Conservation (phyloP, 768 basidiomycete genomes). For the Lactarius trivialis region DNA sequence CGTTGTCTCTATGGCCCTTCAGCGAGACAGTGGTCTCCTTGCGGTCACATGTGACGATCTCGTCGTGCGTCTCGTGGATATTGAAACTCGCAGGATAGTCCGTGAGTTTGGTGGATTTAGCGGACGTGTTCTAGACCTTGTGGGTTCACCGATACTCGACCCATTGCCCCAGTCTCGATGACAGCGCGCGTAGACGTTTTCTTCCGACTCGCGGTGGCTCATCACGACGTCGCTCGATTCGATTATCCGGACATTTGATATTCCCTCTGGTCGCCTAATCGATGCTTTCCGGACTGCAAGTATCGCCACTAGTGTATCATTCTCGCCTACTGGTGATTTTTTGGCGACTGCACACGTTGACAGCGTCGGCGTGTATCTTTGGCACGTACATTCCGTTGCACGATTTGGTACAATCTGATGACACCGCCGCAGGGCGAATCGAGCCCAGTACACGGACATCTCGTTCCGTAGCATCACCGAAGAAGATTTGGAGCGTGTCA, state of each 20-base stretch:
- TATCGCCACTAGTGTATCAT: constrained; percentile 82
- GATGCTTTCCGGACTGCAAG: constrained; percentile 86
- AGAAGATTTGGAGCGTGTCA: constrained; percentile 59
- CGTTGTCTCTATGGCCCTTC: constrained; percentile 63
- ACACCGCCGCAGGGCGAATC: constrained; percentile 67
- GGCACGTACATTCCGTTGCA: constrained; percentile 40
- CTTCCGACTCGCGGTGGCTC: constrained; percentile 92
- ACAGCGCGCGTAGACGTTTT: constrained; percentile 62
- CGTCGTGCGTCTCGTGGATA: constrained; percentile 78
- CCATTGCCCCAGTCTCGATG: background rate
- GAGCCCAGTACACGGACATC: constrained; percentile 87
- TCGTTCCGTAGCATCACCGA: constrained; percentile 76
- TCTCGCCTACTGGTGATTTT: constrained; percentile 95
- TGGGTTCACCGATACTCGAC: constrained; percentile 34
- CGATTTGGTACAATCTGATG: constrained; percentile 11
- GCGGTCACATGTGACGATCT: constrained; percentile 84
- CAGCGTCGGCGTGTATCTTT: constrained; percentile 91
- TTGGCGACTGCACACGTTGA: constrained; percentile 93
- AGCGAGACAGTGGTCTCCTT: constrained; percentile 80
- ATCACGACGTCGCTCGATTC: constrained; percentile 85
- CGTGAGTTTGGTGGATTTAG: constrained; percentile 83
- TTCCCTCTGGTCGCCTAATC: constrained; percentile 88
- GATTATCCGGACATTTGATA: constrained; percentile 88
- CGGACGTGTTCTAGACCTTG: constrained; percentile 83
- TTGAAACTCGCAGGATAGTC: constrained; percentile 83